Evolutionary conservation across 2,329 filamentous ascomycete genomes (phyloP), one percentile per base, ranked within the genome.

Genomic region (Sporothrix inflata): DNA sequence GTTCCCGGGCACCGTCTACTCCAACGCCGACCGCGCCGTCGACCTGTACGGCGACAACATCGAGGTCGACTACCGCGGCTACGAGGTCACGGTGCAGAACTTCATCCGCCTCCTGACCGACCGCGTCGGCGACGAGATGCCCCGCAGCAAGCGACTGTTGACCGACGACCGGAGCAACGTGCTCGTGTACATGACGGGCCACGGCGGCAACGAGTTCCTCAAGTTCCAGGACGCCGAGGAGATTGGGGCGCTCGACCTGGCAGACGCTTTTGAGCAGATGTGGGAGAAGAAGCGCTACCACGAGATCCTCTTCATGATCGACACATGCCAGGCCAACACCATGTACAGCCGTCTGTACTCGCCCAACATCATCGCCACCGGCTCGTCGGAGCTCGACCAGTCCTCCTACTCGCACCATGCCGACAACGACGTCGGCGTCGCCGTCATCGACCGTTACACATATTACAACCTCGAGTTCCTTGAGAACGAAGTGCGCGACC

Each of bases 271-370:
- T 80, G 94, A 97, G 82, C 95, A 99, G 85, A 99, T 99, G 96
- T 98, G 94, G 93, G 96, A 99, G 87, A 99, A 99, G 89, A 97
- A 97, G 85, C 91, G 96, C 80, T 99, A 98, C 82, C 93, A 98
- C 81, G 96, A 99, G 82, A 90, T 99, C 77, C 89, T 99, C 72
- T 99, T 99, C 85, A 99, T 99, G 96, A 99, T 99, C 82, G 96
- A 99, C 81, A 99, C 96, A 0, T 99, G 96, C 84, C 96, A 99
- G 84, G 96, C 96, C 71, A 99, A 99, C 81, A 99, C 96, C 42
- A 98, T 99, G 94, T 99, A 97, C 84, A 95, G 91, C 80, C 95
- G 97, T 78, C 93, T 99, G 79, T 99, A 99, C 85, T 97, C 94
- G 5, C 95, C 95, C 65, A 98, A 98, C 79, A 98, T 99, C 78